These are phyloP conservation scores for Citrus sinensis DNA, from an alignment of 345 rosid species.

Conservation along the genomic window DNA sequence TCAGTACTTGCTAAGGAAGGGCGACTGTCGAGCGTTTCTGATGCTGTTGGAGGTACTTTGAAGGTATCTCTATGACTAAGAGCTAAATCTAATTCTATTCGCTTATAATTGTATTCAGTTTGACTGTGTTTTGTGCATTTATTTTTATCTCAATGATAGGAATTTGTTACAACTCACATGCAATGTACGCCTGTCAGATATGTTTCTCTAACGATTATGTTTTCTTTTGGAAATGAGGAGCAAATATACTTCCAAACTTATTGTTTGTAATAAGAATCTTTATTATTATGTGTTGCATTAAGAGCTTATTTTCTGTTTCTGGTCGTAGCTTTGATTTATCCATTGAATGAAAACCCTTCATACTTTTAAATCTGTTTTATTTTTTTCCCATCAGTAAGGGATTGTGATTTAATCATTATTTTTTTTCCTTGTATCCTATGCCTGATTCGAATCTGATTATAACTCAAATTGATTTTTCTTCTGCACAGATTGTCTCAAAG, in stretches of 20 bases:
- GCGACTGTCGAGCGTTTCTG: conserved; percentile 42
- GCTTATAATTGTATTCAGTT: not conserved
- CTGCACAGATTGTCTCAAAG: conserved; percentile 51
- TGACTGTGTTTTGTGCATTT: not conserved
- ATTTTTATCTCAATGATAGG: not conserved
- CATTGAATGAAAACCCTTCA: not conserved
- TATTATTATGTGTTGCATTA: not conserved
- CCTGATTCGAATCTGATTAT: not conserved
- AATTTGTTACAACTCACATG: not conserved
- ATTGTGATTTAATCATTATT: not conserved
- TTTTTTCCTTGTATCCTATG: not conserved
- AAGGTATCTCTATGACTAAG: conserved; percentile 47
- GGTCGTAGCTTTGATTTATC: not conserved
- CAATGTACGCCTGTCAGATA: not conserved
- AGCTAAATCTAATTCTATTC: conserved; percentile 1
- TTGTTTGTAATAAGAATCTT: not conserved
- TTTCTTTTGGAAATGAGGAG: not conserved
- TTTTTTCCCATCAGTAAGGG: not conserved
- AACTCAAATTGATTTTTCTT: conserved; percentile 11
- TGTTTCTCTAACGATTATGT: not conserved
- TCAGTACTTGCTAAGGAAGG: conserved; percentile 83
- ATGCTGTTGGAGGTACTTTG: conserved; percentile 59
- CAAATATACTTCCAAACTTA: not conserved
- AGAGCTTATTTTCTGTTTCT: not conserved
- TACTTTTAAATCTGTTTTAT: not conserved